These are phyloP conservation scores for Purpureocillium lavendulum DNA, from an alignment of 2,329 filamentous ascomycete species.

Conservation along the genomic window DNA sequence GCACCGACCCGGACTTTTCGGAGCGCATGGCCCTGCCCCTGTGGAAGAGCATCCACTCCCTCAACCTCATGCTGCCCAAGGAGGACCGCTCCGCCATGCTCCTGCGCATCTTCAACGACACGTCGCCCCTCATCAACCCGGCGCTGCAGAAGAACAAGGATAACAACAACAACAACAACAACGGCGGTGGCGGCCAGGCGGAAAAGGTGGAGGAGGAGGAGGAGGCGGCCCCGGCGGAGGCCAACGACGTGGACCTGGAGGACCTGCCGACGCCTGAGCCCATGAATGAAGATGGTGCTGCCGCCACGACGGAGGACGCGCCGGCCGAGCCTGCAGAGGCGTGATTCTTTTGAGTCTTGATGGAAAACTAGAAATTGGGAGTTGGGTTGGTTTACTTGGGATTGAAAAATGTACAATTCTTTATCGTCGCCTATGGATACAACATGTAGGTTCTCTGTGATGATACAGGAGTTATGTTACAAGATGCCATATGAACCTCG, in stretches of 20 bases:
- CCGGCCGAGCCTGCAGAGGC: not conserved
- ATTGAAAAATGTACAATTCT: not conserved
- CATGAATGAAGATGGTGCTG: constrained; percentile 7
- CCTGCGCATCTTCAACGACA: constrained; percentile 83
- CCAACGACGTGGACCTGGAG: constrained; percentile 21
- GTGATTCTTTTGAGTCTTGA: not conserved
- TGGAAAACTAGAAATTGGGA: not conserved
- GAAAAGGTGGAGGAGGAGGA: constrained; percentile 21
- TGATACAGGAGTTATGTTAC: not conserved
- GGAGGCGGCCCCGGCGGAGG: constrained; percentile 13
- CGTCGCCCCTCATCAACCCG: constrained; percentile 71
- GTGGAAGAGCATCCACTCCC: constrained; percentile 84
- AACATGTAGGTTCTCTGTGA: not conserved
- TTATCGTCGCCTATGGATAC: not conserved
- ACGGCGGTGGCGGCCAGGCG: no score
- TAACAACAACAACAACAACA: constrained; percentile 12
- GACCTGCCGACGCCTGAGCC: constrained; percentile 28
- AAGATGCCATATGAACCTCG: no score
- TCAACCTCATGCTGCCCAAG: constrained; percentile 98
- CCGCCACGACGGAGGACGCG: constrained; percentile 3
- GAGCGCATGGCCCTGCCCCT: constrained; percentile 85
- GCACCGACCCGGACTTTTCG: constrained; percentile 46
- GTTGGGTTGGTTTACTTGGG: not conserved
- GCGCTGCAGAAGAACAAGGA: constrained; percentile 40
- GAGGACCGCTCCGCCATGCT: constrained; percentile 92